Evolutionary conservation across 2,329 filamentous ascomycete genomes (phyloP).

Genomic region (Xylaria sp.): DNA sequence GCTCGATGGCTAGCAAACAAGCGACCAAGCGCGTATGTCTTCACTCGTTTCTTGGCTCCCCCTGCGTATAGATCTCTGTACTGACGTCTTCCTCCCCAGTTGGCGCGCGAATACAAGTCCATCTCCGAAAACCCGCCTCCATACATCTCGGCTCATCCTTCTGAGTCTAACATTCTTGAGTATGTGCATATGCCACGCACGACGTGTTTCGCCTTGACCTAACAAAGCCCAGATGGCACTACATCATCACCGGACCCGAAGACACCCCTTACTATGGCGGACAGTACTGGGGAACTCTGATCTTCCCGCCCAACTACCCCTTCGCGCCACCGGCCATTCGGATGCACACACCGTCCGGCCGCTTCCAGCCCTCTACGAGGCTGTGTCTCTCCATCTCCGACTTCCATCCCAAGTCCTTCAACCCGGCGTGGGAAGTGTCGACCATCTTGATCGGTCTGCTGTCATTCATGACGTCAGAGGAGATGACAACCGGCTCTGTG

Average conservation of each 20-base stretch:
- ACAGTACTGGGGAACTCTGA: slow-evolving; percentile 97
- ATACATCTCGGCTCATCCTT: slow-evolving; percentile 87
- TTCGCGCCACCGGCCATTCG: slow-evolving; percentile 97
- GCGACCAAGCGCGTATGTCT: slow-evolving; percentile 71
- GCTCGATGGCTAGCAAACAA: slow-evolving; percentile 71
- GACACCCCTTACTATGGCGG: slow-evolving; percentile 92
- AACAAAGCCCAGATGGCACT: slow-evolving; percentile 73
- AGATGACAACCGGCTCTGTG: slow-evolving; percentile 95
- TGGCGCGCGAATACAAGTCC: slow-evolving; percentile 67
- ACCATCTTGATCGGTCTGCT: slow-evolving; percentile 94
- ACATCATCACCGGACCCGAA: slow-evolving; percentile 92
- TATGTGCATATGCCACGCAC: slow-evolving; percentile 48
- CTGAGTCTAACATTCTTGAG: slow-evolving; percentile 91
- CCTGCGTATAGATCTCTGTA: not conserved
- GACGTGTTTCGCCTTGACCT: slow-evolving; percentile 20
- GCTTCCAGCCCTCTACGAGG: slow-evolving; percentile 90
- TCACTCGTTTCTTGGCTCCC: not conserved
- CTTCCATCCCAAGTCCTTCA: slow-evolving; percentile 97
- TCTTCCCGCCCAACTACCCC: slow-evolving; percentile 95
- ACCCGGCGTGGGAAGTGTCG: slow-evolving; percentile 96
- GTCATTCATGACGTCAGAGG: slow-evolving; percentile 97
- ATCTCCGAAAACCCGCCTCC: slow-evolving; percentile 79
- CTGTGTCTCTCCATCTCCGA: slow-evolving; percentile 96
- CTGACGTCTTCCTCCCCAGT: slow-evolving; percentile 46
- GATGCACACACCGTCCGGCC: slow-evolving; percentile 97